Evolutionary conservation across 208 protist genomes (phyloP), one percentile per base, ranked within the genome.

Genomic region (Trypanosoma rangeli): DNA sequence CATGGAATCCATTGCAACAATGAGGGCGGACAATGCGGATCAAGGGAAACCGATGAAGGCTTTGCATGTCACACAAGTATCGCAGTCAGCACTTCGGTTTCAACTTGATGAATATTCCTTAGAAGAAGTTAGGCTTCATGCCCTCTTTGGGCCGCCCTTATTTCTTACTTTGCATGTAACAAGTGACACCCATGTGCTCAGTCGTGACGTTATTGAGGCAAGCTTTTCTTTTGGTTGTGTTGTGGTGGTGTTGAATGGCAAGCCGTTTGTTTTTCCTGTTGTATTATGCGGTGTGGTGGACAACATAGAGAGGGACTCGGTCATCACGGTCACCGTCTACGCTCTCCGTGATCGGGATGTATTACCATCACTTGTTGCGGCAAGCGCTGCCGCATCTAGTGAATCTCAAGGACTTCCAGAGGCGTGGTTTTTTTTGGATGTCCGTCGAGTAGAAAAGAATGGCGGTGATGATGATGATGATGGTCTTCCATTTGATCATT

Each of bases 261-360:
- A 81, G 60, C 62, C 73, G 49, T 73, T 77, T 35, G 28, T 78
- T 16, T 94, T 94, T 64, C 88, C 88, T 37, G 62, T 84, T 12
- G 71, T 94, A 22, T 46, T 94, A 20, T 84, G 78, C 22, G 57
- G 59, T 70, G 50, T 52, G 9, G 46, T 37, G 63, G 52, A 50
- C 15, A 24, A 70, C 31, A 8, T 35, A 56, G 46, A 53, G 35
- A 60, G 63, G 39, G 49, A 39, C 2, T 4, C 53, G 31, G 49
- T 55, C n/a, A 54, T 80, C 53, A 71, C 28, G 44, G 61, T 50
- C 1, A 75, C 68, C 29, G 84, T 73, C 5, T 86, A 92, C 66
- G 71, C 89, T 61, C 67, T 93, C 64, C 77, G 80, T 5, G 85
- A 95, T 46, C 70, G 63, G 18, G 90, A 95, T 59, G 71, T 92